Conservation (phyloP, 352 stramenopile species). For the Phytophthora podocarpi region DNA sequence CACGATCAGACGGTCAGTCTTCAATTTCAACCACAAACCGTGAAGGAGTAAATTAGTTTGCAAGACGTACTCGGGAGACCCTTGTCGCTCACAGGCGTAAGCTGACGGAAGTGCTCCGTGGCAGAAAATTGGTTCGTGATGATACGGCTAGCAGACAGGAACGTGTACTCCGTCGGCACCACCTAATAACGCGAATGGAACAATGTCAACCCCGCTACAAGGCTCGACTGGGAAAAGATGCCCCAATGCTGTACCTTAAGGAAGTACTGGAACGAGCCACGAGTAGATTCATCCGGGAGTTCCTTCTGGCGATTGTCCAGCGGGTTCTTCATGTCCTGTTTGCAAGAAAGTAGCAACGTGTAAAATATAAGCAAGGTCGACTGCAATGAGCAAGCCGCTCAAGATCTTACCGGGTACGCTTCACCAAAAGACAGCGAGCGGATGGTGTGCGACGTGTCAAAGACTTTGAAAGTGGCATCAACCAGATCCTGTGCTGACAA, state of each 20-base stretch:
- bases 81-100: constrained; percentile 88
- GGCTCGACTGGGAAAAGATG: background rate
- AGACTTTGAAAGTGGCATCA: constrained; percentile 73
- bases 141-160: constrained; percentile 86
- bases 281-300: constrained; percentile 44
- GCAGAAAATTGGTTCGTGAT: constrained; percentile 98
- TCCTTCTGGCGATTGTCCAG: constrained; percentile 72
- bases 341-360: background rate
- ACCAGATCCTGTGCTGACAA: constrained; percentile 65
- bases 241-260: constrained; percentile 75
- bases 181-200: constrained; percentile 61
- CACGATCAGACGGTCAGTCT: constrained; percentile 14
- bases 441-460: constrained; percentile 79
- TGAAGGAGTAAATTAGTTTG: background rate
- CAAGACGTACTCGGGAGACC: constrained; percentile 73
- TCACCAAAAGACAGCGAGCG: constrained; percentile 75
- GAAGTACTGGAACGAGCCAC: constrained; percentile 87
- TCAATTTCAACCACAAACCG: background rate
- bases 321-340: constrained; percentile 85
- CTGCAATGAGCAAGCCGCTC: background rate
- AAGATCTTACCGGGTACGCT: constrained; percentile 59
- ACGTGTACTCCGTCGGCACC: constrained; percentile 95
- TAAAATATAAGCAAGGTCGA: background rate
- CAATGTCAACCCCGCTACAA: background rate
- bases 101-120: constrained; percentile 94